Conservation (phyloP, 164 flowering plant species). For the Chloranthus sessilifolius region DNA sequence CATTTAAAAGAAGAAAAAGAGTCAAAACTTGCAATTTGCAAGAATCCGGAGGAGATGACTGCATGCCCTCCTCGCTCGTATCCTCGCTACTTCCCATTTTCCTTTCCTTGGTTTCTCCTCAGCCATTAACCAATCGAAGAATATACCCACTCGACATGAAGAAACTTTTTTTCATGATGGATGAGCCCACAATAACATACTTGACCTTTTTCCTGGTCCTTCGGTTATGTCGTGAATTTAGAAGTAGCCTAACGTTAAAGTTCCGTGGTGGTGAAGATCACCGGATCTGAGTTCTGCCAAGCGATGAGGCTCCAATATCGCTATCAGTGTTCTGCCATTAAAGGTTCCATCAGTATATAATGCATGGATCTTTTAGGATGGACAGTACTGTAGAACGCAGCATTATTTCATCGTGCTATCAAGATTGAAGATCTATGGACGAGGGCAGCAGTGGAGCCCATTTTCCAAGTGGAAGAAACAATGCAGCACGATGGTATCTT, state of each 20-base stretch:
- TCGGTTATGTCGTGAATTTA: neutral
- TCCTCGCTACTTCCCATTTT: neutral
- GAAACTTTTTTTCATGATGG: neutral
- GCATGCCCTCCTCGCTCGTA: neutral
- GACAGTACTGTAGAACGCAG: too few relatives aligned
- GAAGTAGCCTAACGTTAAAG: too few relatives aligned
- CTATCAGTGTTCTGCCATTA: slow-evolving; percentile 62
- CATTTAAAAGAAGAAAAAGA: too few relatives aligned
- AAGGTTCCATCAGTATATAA: slow-evolving; percentile 2
- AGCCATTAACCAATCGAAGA: neutral
- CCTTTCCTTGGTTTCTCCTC: too few relatives aligned
- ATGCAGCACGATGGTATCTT: neutral
- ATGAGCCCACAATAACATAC: neutral
- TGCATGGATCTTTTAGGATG: neutral
- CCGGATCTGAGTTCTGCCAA: slow-evolving; percentile 78
- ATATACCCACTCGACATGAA: neutral
- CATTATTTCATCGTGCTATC: too few relatives aligned
- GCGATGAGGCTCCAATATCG: slow-evolving; percentile 68
- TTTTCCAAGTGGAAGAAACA: neutral
- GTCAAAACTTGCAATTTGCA: slow-evolving; percentile 3
- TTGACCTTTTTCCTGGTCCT: neutral
- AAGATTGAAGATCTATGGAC: neutral
- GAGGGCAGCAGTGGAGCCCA: neutral
- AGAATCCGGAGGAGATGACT: slow-evolving; percentile 1
- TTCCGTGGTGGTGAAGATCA: slow-evolving; percentile 19